Percentiles rank a stretch among this genome's conserved stretches.
phyloP scores from a whole-genome alignment of 108 stramenopile species.

The Aurantiochytrium sp. region DNA sequence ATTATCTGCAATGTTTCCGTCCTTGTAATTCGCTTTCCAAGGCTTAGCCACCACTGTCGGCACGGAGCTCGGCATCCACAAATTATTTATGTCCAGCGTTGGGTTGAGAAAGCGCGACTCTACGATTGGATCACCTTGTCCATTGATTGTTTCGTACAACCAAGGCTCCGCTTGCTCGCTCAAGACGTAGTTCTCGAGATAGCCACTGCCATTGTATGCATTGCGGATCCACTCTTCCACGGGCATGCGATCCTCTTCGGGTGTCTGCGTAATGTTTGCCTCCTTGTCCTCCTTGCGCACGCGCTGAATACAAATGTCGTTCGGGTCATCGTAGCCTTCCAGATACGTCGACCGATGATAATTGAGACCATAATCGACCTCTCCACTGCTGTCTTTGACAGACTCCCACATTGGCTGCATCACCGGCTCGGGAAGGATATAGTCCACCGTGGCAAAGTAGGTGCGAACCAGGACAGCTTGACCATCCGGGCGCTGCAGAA shows the following conservation, averaged over 20 bases:
- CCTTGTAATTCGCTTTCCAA: conserved; percentile 66
- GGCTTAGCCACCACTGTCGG: conserved; percentile 65
- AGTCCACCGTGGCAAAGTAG: conserved; percentile 66
- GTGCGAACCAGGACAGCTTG: conserved; percentile 49
- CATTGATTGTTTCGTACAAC: background rate
- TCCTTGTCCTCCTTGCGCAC: conserved; percentile 67
- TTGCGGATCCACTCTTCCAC: background rate
- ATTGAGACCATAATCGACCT: conserved; percentile 62
- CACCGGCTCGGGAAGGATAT: conserved; percentile 60
- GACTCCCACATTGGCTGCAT: conserved; percentile 83
- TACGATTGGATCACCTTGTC: conserved; percentile 42
- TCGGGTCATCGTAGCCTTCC: conserved; percentile 68
- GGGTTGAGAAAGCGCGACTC: conserved; percentile 66
- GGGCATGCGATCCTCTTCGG: background rate
- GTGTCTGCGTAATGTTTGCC: conserved; percentile 44
- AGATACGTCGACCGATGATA: conserved; percentile 71
- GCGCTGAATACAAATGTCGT: conserved; percentile 75
- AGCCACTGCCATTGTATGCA: background rate
- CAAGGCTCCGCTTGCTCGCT: background rate
- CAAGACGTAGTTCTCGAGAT: background rate
- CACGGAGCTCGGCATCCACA: conserved; percentile 65
- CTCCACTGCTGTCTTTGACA: conserved; percentile 58
- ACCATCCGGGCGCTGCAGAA: conserved; percentile 55
- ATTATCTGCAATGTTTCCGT: conserved; percentile 75
- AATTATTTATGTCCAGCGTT: conserved; percentile 49